Conservation (phyloP, 2,329 filamentous ascomycete species). For the Ophiocordyceps australis region DNA sequence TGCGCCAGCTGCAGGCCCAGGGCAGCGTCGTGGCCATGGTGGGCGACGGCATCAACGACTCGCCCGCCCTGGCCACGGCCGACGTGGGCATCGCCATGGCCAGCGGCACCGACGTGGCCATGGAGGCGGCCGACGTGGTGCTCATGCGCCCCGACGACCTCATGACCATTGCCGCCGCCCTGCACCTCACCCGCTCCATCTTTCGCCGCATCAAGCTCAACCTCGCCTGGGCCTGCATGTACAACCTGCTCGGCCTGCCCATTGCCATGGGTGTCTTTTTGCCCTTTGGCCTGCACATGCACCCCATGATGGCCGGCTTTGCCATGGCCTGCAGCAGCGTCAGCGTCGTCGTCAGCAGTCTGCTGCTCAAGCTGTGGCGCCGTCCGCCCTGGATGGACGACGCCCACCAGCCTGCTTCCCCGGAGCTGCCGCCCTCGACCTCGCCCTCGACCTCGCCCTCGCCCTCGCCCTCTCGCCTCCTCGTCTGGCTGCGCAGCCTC, state of each 20-base stretch:
- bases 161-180: constrained; percentile 76
- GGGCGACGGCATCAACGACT: constrained; percentile 96
- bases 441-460: constrained; percentile 39
- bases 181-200: constrained; percentile 67
- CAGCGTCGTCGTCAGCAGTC: constrained; percentile 68
- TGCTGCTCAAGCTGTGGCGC: constrained; percentile 75
- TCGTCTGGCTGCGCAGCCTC: constrained; percentile 19
- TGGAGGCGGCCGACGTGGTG: constrained; percentile 92
- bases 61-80: constrained; percentile 80
- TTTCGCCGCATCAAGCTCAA: constrained; percentile 91
- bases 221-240: constrained; percentile 78
- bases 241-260: constrained; percentile 80
- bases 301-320: constrained; percentile 85
- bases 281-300: constrained; percentile 71
- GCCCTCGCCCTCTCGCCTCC: constrained; percentile 22
- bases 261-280: constrained; percentile 96
- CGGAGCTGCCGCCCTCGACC: constrained; percentile 42
- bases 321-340: constrained; percentile 89
- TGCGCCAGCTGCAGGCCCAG: constrained; percentile 54
- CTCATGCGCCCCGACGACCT: constrained; percentile 87
- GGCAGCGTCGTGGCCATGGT: constrained; percentile 88
- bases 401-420: no score
- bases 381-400: constrained; percentile 77
- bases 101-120: constrained; percentile 87
- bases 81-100: constrained; percentile 87